phyloP scores from a whole-genome alignment of 805 yeast species.

The Saccharomycopsis capsularis region DNA sequence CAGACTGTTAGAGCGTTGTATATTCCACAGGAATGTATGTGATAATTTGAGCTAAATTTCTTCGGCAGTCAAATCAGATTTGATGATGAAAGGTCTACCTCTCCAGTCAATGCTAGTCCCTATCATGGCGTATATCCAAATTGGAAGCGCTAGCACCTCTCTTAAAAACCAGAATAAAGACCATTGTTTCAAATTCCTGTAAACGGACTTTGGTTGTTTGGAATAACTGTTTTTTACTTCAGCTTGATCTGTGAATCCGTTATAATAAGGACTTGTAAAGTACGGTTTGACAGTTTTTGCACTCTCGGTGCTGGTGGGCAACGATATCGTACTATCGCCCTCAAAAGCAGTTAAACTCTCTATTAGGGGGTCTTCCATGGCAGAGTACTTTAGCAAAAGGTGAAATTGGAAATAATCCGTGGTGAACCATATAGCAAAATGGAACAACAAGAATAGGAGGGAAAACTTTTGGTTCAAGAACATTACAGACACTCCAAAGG shows the following conservation, averaged over 20 bases:
- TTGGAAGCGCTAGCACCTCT: conserved; percentile 71
- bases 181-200: conserved; percentile 15
- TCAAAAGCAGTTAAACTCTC: neutral
- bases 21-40: no score
- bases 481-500: conserved; percentile 47
- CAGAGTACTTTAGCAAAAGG: conserved; percentile 31
- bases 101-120: conserved; percentile 79
- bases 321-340: neutral
- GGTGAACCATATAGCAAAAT: conserved; percentile 54
- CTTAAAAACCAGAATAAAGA: conserved; percentile 54
- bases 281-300: conserved; percentile 3
- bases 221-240: neutral
- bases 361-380: conserved; percentile 20
- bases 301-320: neutral
- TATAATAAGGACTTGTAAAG: conserved; percentile 19
- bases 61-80: conserved; percentile 71
- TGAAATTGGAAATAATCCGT: conserved; percentile 58
- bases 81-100: conserved; percentile 65
- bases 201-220: neutral
- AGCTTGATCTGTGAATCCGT: conserved; percentile 10
- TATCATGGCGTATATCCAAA: conserved; percentile 74
- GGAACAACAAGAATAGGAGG: conserved; percentile 38
- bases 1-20: no score
- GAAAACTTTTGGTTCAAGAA: conserved; percentile 33
- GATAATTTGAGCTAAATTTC: conserved; percentile 31